Percentiles rank a stretch among this genome's conserved stretches.
These are phyloP conservation scores for Auxenochlorella pyrenoidosa DNA, from an alignment of 139 green algal genomes.

Conservation along the genomic window DNA sequence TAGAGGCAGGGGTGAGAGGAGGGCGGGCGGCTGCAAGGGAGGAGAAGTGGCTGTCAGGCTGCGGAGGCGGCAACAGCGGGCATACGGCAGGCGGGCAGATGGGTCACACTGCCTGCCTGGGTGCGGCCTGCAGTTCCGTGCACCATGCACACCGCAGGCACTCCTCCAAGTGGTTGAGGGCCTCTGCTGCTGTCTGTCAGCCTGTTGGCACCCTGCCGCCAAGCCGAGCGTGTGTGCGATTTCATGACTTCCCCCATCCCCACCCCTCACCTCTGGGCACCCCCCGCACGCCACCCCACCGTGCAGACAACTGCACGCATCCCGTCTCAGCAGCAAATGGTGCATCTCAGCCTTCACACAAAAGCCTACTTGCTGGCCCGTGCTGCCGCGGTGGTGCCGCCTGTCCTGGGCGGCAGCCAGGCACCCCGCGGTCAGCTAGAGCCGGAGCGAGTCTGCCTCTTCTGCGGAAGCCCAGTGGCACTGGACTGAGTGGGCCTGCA, in stretches of 20 bases:
- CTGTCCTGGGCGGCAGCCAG: neutral
- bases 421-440: neutral
- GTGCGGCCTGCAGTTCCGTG: too few relatives aligned
- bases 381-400: neutral
- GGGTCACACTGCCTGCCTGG: neutral
- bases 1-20: neutral
- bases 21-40: too few relatives aligned
- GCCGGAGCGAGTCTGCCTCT: neutral
- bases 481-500: neutral
- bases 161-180: neutral
- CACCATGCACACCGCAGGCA: neutral
- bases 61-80: too few relatives aligned
- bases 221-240: too few relatives aligned
- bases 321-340: neutral
- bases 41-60: too few relatives aligned
- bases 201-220: too few relatives aligned
- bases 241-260: too few relatives aligned
- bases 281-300: neutral
- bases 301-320: neutral
- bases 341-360: neutral
- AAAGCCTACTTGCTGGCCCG: constrained; percentile 3
- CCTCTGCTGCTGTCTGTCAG: too few relatives aligned
- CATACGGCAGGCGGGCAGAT: too few relatives aligned
- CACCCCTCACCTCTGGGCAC: neutral
- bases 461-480: neutral